Percentiles rank a stretch among this genome's conserved stretches.
Conservation (phyloP, 2,329 filamentous ascomycete genomes). For the Neopestalotiopsis sp. region DNA sequence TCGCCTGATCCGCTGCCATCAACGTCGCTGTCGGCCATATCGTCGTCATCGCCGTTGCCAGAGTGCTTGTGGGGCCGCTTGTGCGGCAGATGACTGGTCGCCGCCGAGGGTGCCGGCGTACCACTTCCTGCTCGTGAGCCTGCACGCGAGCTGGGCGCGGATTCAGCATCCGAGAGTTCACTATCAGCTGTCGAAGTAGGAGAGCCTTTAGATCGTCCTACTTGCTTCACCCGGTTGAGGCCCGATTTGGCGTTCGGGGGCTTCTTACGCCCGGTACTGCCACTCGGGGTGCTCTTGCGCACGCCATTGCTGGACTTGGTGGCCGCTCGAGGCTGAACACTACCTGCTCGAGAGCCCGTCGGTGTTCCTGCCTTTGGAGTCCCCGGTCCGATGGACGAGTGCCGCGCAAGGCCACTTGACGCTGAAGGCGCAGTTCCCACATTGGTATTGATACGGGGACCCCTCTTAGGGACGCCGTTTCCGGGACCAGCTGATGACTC, state of each 20-base stretch:
- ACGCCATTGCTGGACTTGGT: conserved; percentile 48
- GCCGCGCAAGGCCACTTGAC: conserved; percentile 65
- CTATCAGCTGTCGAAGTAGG: conserved; percentile 69
- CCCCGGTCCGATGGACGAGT: conserved; percentile 67
- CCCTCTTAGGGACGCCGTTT: conserved; percentile 54
- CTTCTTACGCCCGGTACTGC: conserved; percentile 40
- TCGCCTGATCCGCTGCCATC: conserved; percentile 58
- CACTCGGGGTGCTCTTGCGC: conserved; percentile 50
- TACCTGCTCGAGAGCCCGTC: conserved; percentile 56
- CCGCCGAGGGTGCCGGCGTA: conserved; percentile 31
- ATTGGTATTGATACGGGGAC: conserved; percentile 53
- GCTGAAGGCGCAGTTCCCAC: conserved; percentile 54
- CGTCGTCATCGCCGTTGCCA: conserved; percentile 29
- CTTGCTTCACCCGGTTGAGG: conserved; percentile 67
- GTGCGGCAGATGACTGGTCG: conserved; percentile 17
- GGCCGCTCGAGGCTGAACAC: conserved; percentile 62
- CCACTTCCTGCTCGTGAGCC: conserved; percentile 42
- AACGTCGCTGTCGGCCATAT: conserved; percentile 40
- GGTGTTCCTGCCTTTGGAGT: conserved; percentile 58
- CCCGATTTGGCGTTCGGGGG: conserved; percentile 57
- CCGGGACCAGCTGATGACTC: conserved; percentile 65
- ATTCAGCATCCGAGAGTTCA: conserved; percentile 69
- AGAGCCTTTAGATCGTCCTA: conserved; percentile 59
- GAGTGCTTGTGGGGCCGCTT: conserved; percentile 23
- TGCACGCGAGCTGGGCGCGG: conserved; percentile 57